These are phyloP conservation scores for Solanum habrochaites DNA, from an alignment of 257 asterid genomes.

Conservation along the genomic window DNA sequence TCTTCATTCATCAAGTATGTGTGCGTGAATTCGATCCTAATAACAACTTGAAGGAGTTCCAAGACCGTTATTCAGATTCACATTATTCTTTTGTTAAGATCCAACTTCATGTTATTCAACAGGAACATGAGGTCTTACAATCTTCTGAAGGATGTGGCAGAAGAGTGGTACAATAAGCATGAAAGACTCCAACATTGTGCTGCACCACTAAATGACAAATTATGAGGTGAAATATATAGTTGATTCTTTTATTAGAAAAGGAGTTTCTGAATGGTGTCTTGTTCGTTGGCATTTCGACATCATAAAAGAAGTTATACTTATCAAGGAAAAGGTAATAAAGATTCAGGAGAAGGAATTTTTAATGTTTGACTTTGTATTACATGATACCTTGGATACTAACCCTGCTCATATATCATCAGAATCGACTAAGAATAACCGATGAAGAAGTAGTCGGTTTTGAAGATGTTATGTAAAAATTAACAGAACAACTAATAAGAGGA, in stretches of 20 bases:
- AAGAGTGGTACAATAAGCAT: background rate
- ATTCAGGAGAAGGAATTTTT: background rate
- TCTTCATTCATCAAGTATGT: no score
- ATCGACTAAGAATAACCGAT: background rate
- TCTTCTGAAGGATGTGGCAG: background rate
- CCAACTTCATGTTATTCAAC: background rate
- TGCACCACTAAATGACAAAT: background rate
- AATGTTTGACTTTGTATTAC: background rate
- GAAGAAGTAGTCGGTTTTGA: constrained; percentile 36
- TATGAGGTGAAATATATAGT: background rate
- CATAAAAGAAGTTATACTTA: background rate
- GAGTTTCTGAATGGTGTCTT: background rate
- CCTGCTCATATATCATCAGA: background rate
- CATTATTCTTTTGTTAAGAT: background rate
- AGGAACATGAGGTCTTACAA: background rate
- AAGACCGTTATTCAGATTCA: background rate
- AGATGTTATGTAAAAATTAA: constrained; percentile 21
- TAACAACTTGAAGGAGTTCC: background rate
- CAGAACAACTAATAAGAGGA: constrained; percentile 15
- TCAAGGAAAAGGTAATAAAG: background rate
- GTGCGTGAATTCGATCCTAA: no score
- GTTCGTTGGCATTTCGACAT: background rate
- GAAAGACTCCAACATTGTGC: background rate
- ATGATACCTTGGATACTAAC: background rate
- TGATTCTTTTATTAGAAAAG: background rate